Evolutionary conservation across 2,329 filamentous ascomycete genomes (phyloP).

Genomic region (Endoconidiophora laricicola): DNA sequence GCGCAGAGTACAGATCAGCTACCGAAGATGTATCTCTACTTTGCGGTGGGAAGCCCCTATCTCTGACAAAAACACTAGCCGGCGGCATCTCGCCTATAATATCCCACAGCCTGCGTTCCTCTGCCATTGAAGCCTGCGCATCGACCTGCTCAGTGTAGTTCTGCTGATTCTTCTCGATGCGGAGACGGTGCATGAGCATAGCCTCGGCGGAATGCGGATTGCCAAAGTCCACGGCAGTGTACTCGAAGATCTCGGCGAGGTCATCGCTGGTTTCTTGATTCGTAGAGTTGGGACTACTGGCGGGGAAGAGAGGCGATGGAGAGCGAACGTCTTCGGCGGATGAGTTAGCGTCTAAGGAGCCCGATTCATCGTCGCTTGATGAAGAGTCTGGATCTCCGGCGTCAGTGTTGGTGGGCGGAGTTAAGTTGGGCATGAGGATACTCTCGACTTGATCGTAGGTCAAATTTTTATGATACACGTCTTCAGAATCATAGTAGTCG

Average conservation of each 20-base stretch:
- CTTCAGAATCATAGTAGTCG: constrained; percentile 2
- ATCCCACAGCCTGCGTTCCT: constrained; percentile 30
- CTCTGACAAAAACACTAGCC: constrained; percentile 20
- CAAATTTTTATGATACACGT: constrained; percentile 19
- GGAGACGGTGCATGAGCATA: constrained; percentile 24
- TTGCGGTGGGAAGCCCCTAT: background rate
- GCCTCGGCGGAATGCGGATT: constrained; percentile 22
- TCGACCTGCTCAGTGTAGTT: constrained; percentile 28
- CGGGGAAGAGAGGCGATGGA: constrained; percentile 5
- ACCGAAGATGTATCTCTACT: background rate
- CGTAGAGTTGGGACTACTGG: background rate
- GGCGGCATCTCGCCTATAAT: constrained; percentile 24
- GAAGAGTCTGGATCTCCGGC: background rate
- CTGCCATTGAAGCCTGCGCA: constrained; percentile 22
- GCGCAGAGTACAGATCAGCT: constrained; percentile 17
- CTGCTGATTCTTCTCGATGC: constrained; percentile 27
- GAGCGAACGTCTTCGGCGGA: background rate
- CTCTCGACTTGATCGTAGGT: constrained; percentile 29
- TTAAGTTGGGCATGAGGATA: constrained; percentile 19
- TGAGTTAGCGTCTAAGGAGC: background rate
- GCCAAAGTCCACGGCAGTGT: constrained; percentile 26
- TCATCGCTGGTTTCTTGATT: constrained; percentile 12
- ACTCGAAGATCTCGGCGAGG: constrained; percentile 23
- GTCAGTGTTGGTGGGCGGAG: background rate
- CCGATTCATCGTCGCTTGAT: background rate